phyloP scores from a whole-genome alignment of 2,329 filamentous ascomycete genomes.

The Ophiostoma quercus region DNA sequence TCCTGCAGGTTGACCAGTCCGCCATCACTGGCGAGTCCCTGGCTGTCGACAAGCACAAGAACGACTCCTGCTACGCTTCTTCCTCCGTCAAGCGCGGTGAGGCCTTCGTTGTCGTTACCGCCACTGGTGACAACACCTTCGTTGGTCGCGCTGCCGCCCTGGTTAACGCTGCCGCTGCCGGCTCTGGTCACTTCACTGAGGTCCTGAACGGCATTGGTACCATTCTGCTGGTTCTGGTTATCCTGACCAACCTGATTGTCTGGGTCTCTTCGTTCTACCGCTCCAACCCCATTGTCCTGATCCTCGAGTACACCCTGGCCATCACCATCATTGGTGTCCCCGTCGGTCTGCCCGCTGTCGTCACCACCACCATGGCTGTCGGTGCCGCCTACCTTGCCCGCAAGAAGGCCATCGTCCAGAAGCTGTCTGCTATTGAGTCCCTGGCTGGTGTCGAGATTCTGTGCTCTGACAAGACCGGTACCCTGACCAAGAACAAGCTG shows the following conservation, averaged over 20 bases:
- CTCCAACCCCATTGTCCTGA: slow-evolving; percentile 70
- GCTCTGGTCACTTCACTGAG: slow-evolving; percentile 83
- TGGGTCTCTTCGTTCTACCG: slow-evolving; percentile 88
- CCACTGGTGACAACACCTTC: slow-evolving; percentile 84
- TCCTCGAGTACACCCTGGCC: slow-evolving; percentile 78
- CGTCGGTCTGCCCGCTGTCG: slow-evolving; percentile 86
- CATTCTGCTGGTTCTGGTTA: slow-evolving; percentile 71
- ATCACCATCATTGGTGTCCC: slow-evolving; percentile 91
- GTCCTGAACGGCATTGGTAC: slow-evolving; percentile 84
- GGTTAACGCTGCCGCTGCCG: slow-evolving; percentile 68
- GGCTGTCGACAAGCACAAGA: slow-evolving; percentile 80
- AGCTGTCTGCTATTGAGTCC: slow-evolving; percentile 86
- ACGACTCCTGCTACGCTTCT: slow-evolving; percentile 76
- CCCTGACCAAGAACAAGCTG: slow-evolving; percentile 89
- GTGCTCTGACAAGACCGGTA: slow-evolving; percentile 92
- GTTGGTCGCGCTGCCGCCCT: slow-evolving; percentile 84
- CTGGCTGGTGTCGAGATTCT: slow-evolving; percentile 89
- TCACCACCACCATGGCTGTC: slow-evolving; percentile 92
- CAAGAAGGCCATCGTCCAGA: slow-evolving; percentile 90
- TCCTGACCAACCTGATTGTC: slow-evolving; percentile 73
- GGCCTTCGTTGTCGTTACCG: slow-evolving; percentile 74
- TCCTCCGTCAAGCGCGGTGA: slow-evolving; percentile 88
- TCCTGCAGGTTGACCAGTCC: slow-evolving; percentile 87
- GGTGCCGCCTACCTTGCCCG: slow-evolving; percentile 86
- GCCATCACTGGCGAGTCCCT: slow-evolving; percentile 89